phyloP scores from a whole-genome alignment of 305 asterid species.

The Fraxinus dipetala region DNA sequence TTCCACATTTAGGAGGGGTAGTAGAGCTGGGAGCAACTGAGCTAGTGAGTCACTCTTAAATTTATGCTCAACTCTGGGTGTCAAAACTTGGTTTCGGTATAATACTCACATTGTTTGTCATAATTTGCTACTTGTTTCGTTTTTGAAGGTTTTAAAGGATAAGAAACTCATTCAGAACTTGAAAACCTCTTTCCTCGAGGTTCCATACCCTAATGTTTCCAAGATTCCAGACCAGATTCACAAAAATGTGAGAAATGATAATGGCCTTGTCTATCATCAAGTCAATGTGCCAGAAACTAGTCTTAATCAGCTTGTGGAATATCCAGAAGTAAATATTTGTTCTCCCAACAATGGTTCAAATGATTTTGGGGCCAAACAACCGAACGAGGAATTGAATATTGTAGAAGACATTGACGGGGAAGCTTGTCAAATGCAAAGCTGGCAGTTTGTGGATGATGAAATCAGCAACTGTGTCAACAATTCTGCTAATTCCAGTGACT shows the following conservation, averaged over 20 bases:
- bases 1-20: constrained; percentile 72
- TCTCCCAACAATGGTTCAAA: constrained; percentile 51
- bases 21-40: constrained; percentile 78
- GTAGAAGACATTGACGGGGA: constrained; percentile 51
- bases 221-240: constrained; percentile 36
- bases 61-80: neutral
- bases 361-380: constrained; percentile 50
- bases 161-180: constrained; percentile 52
- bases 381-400: constrained; percentile 49
- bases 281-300: constrained; percentile 29
- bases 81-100: neutral
- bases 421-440: constrained; percentile 56
- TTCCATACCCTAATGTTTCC: constrained; percentile 30
- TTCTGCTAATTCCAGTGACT: constrained; percentile 68
- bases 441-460: constrained; percentile 62
- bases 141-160: constrained; percentile 61
- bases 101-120: neutral
- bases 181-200: constrained; percentile 46
- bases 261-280: constrained; percentile 12
- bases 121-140: constrained; percentile 1
- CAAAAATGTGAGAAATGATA: constrained; percentile 17
- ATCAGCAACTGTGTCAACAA: constrained; percentile 53
- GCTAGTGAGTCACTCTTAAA: constrained; percentile 38
- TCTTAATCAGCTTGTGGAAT: constrained; percentile 41
- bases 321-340: constrained; percentile 34